phyloP scores from a whole-genome alignment of 257 asterid species.

The Solanum gandarillasii region DNA sequence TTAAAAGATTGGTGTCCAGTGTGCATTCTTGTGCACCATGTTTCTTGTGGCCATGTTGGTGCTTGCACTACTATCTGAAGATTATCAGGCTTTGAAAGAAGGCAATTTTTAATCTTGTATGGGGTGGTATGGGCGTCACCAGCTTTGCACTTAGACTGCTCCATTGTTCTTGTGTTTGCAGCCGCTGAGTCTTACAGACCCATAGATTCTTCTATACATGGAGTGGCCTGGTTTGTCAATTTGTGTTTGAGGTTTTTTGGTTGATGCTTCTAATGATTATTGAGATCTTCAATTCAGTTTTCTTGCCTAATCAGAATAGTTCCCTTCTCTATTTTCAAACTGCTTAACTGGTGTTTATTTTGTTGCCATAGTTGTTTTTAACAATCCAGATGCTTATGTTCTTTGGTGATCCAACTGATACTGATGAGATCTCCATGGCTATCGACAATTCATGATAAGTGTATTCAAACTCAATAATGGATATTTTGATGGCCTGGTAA shows the following conservation, averaged over 20 bases:
- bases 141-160: neutral
- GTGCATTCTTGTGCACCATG: neutral
- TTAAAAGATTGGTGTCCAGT: neutral
- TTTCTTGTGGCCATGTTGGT: neutral
- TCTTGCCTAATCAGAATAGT: neutral
- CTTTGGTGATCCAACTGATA: neutral
- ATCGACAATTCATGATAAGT: neutral
- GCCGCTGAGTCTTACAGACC: neutral
- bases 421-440: neutral
- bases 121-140: neutral
- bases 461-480: neutral
- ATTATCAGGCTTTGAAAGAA: neutral
- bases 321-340: neutral
- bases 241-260: neutral
- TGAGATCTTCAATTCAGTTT: neutral
- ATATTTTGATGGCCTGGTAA: neutral
- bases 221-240: neutral
- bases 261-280: neutral
- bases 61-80: neutral
- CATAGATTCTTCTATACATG: neutral
- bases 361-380: neutral
- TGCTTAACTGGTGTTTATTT: neutral
- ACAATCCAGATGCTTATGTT: neutral
- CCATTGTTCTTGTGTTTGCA: neutral
- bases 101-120: neutral